These are phyloP conservation scores for Pestalotiopsis fici DNA, from an alignment of 2,329 filamentous ascomycete species.

Conservation along the genomic window DNA sequence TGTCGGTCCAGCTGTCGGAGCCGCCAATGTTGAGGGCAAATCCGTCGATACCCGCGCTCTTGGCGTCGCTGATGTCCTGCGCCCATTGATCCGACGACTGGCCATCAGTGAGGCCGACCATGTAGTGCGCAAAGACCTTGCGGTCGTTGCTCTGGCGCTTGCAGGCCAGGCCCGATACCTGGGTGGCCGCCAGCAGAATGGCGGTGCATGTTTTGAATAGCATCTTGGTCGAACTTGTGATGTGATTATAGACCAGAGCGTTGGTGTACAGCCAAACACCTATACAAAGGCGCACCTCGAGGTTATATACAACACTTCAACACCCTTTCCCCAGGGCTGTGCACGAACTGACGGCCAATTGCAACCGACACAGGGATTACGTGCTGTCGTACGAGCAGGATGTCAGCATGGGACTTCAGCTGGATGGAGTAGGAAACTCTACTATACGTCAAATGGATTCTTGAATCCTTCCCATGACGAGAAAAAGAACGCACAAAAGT, in stretches of 20 bases:
- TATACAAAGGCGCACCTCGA: not conserved
- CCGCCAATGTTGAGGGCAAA: slow-evolving; percentile 41
- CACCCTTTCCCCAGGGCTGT: not conserved
- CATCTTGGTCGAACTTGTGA: not conserved
- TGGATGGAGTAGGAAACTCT: not conserved
- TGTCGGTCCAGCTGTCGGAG: slow-evolving; percentile 14
- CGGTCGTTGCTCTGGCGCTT: not conserved
- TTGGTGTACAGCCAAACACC: not conserved
- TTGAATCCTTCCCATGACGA: not conserved
- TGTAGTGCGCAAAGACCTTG: slow-evolving; percentile 17
- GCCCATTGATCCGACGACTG: slow-evolving; percentile 12
- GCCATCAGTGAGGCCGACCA: slow-evolving; percentile 14
- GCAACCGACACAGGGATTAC: not conserved
- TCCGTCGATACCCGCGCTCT: slow-evolving; percentile 38
- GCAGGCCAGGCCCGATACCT: not conserved
- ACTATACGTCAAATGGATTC: not conserved
- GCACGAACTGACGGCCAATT: not conserved
- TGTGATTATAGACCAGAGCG: not conserved
- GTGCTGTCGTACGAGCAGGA: not conserved
- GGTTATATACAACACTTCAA: not conserved
- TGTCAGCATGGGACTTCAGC: not conserved
- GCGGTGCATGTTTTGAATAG: not conserved
- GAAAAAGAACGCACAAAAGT: not conserved
- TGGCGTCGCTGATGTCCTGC: slow-evolving; percentile 32
- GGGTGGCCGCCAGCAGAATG: not conserved